These are phyloP conservation scores for Penicillium odoratum DNA, from an alignment of 495 filamentous ascomycete species.

Conservation along the genomic window DNA sequence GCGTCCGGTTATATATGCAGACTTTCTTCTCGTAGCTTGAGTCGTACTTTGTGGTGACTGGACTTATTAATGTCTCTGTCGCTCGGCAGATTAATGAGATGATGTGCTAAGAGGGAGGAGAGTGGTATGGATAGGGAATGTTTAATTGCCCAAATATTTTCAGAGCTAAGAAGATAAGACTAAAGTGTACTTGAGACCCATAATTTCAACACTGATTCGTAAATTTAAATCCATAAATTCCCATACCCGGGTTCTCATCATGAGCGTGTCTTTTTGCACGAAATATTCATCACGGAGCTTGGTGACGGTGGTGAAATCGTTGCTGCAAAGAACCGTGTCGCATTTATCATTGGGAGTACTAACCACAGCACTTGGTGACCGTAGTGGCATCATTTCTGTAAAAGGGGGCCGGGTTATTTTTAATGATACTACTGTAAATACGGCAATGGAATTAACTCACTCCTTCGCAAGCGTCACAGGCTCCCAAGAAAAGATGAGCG, in stretches of 20 bases:
- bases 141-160: constrained; percentile 22
- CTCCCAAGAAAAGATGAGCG: constrained; percentile 62
- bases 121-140: not conserved
- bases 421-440: not conserved
- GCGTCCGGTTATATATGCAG: constrained; percentile 7
- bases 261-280: not conserved
- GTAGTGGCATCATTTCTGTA: constrained; percentile 35
- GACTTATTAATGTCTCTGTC: constrained; percentile 13
- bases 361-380: constrained; percentile 39
- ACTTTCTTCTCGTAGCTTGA: constrained; percentile 24
- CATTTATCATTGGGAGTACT: not conserved
- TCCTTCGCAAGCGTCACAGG: constrained; percentile 17
- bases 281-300: too few relatives aligned
- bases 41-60: constrained; percentile 13
- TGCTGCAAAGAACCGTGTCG: not conserved
- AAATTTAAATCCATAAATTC: not conserved
- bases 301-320: too few relatives aligned
- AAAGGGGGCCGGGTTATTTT: not conserved
- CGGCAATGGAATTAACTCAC: constrained; percentile 10
- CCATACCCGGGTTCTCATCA: not conserved
- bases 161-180: constrained; percentile 16
- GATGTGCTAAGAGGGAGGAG: constrained; percentile 17
- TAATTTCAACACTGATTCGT: not conserved
- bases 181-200: constrained; percentile 18
- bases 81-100: constrained; percentile 18